A percentile compares a stretch with the other conserved stretches of the same genome.
Conservation (phyloP, 805 yeast species). For the Suhomyces sp. region DNA sequence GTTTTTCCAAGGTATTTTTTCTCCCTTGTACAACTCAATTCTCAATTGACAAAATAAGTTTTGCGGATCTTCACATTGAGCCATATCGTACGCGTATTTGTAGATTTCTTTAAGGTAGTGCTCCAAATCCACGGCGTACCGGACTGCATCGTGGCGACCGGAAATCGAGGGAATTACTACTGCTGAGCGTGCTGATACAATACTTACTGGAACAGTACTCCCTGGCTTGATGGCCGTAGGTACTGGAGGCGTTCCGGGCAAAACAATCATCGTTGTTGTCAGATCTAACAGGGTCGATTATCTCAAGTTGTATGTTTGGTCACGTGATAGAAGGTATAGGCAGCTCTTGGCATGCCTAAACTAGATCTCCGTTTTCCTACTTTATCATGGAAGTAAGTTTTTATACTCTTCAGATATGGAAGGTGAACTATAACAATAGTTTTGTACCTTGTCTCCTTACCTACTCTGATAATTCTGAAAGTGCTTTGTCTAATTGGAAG, state of each 20-base stretch:
- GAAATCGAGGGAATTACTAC: background rate
- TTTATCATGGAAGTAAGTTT: no score
- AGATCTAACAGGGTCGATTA: background rate
- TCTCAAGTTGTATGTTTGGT: background rate
- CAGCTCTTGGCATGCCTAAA: no score
- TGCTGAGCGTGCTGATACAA: background rate
- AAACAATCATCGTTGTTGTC: background rate
- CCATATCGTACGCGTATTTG: background rate
- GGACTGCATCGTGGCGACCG: slow-evolving; percentile 24
- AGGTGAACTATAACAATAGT: no score
- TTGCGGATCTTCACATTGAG: background rate
- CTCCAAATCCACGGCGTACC: slow-evolving; percentile 32
- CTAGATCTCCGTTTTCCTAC: no score
- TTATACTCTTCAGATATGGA: no score
- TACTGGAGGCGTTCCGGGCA: slow-evolving; percentile 1
- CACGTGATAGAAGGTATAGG: background rate
- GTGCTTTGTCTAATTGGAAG: no score
- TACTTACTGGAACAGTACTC: background rate
- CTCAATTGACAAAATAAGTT: background rate
- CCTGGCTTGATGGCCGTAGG: background rate
- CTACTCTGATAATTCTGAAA: no score
- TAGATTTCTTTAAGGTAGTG: slow-evolving; percentile 28
- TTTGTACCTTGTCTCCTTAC: no score
- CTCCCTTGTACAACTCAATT: background rate
- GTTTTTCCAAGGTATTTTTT: background rate